A percentile compares a stretch with the other conserved stretches of the same genome.
phyloP scores from a whole-genome alignment of 345 rosid genomes.

The Syzygium aqueum region DNA sequence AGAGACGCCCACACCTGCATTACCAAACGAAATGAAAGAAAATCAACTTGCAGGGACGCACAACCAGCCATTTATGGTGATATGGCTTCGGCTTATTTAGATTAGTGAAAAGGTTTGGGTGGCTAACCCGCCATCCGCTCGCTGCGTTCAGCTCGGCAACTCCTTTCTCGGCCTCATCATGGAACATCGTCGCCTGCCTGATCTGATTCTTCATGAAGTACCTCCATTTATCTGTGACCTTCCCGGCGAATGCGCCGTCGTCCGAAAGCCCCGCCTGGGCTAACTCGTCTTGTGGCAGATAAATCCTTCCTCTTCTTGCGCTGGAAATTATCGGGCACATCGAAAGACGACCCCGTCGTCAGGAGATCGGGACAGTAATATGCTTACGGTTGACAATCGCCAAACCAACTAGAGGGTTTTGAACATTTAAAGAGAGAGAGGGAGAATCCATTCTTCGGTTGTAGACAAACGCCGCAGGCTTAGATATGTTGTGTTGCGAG shows the following conservation, averaged over 20 bases:
- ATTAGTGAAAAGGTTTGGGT: background rate
- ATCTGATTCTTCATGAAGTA: conserved; percentile 74
- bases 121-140: conserved; percentile 75
- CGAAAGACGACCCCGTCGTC: background rate
- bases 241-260: conserved; percentile 25
- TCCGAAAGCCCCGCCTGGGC: conserved; percentile 29
- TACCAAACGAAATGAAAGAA: background rate
- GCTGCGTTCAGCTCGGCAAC: conserved; percentile 57
- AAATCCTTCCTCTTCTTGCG: conserved; percentile 41
- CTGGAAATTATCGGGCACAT: background rate
- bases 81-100: background rate
- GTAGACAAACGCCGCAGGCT: background rate
- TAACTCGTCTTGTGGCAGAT: conserved; percentile 40
- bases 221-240: conserved; percentile 70
- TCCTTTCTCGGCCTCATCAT: conserved; percentile 81
- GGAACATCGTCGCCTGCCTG: conserved; percentile 72
- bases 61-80: background rate
- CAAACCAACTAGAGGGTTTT: no score
- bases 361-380: background rate
- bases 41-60: background rate
- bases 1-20: conserved; percentile 70
- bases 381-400: no score
- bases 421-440: no score
- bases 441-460: no score
- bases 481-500: background rate